Base-by-base conservation (phyloP, 371 early-diverging fungal genomes). In the Mortierella sp. region DNA sequence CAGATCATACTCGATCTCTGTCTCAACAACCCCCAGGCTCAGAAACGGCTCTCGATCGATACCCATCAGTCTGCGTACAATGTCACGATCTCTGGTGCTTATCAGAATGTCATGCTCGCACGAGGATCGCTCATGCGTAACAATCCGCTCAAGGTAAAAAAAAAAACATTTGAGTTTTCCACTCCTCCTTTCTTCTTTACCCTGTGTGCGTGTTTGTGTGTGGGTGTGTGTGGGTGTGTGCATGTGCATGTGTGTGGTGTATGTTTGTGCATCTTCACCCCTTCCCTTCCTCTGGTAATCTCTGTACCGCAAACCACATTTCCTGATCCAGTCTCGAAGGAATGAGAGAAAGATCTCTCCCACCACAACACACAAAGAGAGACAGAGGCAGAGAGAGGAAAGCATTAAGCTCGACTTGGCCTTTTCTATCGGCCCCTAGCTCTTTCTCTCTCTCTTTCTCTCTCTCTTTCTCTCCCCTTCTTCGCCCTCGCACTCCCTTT, bases 21-120 rank as follows among this genome's bases (percentile, higher is more conserved):
- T 37, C 53, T 72, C 45, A 72, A 72, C 63, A 44, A 18, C 28
- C 26, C 72, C 7, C 72, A 57, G 19, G 73, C 79, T 30, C 72
- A 77, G 64, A 77, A 72, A 37, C 45, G 79, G 48, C 70, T 77
- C 37, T 77, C 79, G 64, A 72, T 72, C 73, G 79, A 72, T 58
- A 77, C 72, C 26, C 79, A 77, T 55, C 73, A 72, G 66, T 77
- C 79, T 9, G 73, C 69, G 29, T 77, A 77, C 70, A 77, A 77
- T 59, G 73, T 77, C 63, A 72, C 79, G 63, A 68, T 77, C 45
- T 62, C 79, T 60, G 79, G 79, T 69, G 70, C 69, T 72, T 77
- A 77, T 60, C 79, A 77, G 70, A 77, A 77, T 66, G 79, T 77
- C 44, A 69, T 72, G 66, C 53, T 61, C 16, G 72, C 79, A 19